These are phyloP conservation scores for Melampsora larici-populina DNA, from an alignment of 1,284 basidiomycete species.

Conservation along the genomic window DNA sequence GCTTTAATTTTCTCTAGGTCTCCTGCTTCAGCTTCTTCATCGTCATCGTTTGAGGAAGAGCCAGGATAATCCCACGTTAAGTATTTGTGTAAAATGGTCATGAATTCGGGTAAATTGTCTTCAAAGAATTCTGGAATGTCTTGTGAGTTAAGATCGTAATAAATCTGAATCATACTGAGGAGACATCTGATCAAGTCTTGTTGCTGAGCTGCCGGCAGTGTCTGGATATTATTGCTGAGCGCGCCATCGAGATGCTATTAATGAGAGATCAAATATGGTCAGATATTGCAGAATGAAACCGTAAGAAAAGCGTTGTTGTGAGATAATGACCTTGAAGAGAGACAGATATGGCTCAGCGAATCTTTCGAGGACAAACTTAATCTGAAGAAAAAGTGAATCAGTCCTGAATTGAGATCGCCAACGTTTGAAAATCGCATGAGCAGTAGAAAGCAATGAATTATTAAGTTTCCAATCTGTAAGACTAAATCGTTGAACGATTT, in stretches of 20 bases:
- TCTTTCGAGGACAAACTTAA: constrained; percentile 82
- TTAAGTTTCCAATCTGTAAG: constrained; percentile 77
- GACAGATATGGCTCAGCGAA: constrained; percentile 81
- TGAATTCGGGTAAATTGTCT: constrained; percentile 64
- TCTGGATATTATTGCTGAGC: constrained; percentile 51
- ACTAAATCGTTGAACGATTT: constrained; percentile 76
- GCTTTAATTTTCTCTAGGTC: constrained; percentile 82
- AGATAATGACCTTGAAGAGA: constrained; percentile 63
- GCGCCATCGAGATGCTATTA: constrained; percentile 15
- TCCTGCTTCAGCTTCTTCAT: constrained; percentile 77
- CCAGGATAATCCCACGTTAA: constrained; percentile 36
- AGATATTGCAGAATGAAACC: neutral
- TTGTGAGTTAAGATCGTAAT: constrained; percentile 89
- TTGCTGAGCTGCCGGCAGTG: constrained; percentile 51
- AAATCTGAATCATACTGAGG: constrained; percentile 77
- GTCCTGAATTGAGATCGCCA: constrained; percentile 90
- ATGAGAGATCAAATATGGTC: neutral
- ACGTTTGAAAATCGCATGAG: constrained; percentile 88
- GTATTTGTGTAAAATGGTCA: constrained; percentile 52
- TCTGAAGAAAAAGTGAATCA: constrained; percentile 80
- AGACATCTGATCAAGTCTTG: constrained; percentile 67
- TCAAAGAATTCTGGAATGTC: constrained; percentile 93
- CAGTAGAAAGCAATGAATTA: constrained; percentile 83
- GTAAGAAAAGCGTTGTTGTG: neutral
- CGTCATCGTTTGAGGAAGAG: constrained; percentile 56